A percentile compares a stretch with the other conserved stretches of the same genome.
These are phyloP conservation scores for Micractinium conductrix DNA, from an alignment of 139 green algal species.

Conservation along the genomic window DNA sequence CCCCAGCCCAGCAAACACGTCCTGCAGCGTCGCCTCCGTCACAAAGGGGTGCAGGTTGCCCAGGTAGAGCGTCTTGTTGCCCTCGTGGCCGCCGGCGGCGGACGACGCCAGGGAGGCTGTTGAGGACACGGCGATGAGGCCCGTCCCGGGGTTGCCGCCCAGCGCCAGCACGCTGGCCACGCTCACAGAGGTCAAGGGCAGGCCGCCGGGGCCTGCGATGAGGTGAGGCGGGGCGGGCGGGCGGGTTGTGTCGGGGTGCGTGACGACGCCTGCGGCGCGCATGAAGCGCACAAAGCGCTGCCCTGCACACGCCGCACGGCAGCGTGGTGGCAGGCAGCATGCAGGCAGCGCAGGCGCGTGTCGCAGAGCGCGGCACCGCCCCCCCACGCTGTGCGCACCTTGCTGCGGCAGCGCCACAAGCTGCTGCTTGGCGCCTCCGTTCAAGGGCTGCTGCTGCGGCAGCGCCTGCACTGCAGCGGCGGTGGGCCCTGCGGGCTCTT, in stretches of 20 bases:
- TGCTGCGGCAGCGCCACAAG: background rate
- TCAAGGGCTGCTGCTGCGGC: background rate
- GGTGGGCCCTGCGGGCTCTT: background rate
- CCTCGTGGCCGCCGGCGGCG: background rate
- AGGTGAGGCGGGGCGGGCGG: background rate
- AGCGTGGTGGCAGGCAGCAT: background rate
- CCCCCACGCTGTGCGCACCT: background rate
- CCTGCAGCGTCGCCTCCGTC: conserved; percentile 60
- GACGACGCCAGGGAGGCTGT: background rate
- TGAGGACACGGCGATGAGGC: conserved; percentile 15
- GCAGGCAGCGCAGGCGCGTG: background rate
- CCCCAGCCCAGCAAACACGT: conserved; percentile 45
- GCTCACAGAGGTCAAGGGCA: background rate
- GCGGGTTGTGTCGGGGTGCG: too few species aligned
- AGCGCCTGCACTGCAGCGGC: background rate
- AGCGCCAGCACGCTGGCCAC: background rate
- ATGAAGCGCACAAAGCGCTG: background rate
- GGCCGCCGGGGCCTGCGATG: background rate
- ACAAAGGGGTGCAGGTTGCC: conserved; percentile 80
- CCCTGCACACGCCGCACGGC: background rate
- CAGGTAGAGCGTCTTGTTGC: conserved; percentile 51
- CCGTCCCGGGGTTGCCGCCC: background rate
- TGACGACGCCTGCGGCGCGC: background rate
- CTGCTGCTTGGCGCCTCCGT: background rate
- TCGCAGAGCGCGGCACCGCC: too few species aligned